These are phyloP conservation scores for Euphorbia celastroides DNA, from an alignment of 441 rosid genomes.

Conservation along the genomic window DNA sequence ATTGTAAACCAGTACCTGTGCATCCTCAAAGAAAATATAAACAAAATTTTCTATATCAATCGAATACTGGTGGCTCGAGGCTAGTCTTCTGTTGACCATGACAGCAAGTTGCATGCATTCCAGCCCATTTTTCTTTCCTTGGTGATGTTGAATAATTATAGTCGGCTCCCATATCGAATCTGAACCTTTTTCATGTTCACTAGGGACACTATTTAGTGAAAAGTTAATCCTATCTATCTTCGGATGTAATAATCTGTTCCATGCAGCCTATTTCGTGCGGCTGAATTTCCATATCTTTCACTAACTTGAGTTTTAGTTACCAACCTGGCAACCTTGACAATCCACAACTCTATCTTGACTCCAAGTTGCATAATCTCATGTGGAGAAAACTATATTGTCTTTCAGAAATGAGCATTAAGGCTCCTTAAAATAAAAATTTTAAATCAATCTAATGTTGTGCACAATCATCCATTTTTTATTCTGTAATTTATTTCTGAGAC, in stretches of 20 bases:
- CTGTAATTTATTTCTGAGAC: not conserved
- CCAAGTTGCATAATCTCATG: not conserved
- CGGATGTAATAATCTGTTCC: not conserved
- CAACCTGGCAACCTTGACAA: not conserved
- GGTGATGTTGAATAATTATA: conserved; percentile 1
- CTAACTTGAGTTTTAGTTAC: not conserved
- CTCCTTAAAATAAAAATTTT: conserved; percentile 1
- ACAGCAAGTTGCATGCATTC: not conserved
- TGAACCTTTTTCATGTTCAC: not conserved
- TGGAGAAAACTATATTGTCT: not conserved
- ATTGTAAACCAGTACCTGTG: not conserved
- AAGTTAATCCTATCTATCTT: not conserved
- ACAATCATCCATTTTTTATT: not conserved
- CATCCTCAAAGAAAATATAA: not conserved
- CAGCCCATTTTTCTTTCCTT: not conserved
- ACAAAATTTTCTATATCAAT: not conserved
- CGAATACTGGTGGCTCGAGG: not conserved
- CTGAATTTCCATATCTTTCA: not conserved
- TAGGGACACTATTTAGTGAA: not conserved
- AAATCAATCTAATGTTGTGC: not conserved
- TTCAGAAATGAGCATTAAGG: not conserved
- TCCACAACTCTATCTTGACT: not conserved
- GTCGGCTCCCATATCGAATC: not conserved
- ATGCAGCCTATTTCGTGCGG: not conserved
- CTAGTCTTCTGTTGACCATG: not conserved